Base-by-base conservation (phyloP, 192 early-diverging fungal species). In the Rhizophagus prolifer region DNA sequence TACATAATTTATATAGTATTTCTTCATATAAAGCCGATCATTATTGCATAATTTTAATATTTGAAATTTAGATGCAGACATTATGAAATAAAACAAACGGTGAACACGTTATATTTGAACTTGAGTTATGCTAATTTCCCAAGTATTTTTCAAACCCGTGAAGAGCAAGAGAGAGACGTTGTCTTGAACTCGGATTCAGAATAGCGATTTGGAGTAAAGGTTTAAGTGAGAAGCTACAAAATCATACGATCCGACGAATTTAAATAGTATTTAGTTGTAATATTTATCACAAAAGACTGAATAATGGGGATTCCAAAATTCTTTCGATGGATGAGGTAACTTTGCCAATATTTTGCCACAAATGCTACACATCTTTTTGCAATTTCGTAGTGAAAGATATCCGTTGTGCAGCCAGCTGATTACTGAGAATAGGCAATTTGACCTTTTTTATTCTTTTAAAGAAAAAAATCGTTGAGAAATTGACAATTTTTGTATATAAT, bases 371-470 rank as follows among this genome's bases (percentile, higher is more conserved):
- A 14, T 71, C 12, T 64, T 60, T 23, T 59, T 4, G 25, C 31
- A 6, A 67, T 26, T 14, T 46, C 58, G 44, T 80, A 93, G 93
- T 78, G 97, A 97, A 79, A 88, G 97, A 78, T 99, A 99, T 84
- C 96, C 97, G 60, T 89, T 98, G 44, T 95, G 95, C 79, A 91
- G 89, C 79, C 94, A 98, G 81, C 83, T 97, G 68, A 92, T 98
- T 58, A 87, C 89, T 41, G 94, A 97, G 80, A 95, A 93, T 82
- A 85, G 89, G 74, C 14, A 75, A 44, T 12, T 44, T 44, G 41
- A 44, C 41, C 4, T 44, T 44, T 44, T 44, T 44, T 44, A 44
- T 12, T 44, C 41, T 44, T 44, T 2, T 44, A 44, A 44, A 9
- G 7, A 38, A 44, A 44, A 44, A 12, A 12, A 12, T 10, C 9